phyloP scores from a whole-genome alignment of 352 stramenopile species.

The Phytophthora boehmeriae region DNA sequence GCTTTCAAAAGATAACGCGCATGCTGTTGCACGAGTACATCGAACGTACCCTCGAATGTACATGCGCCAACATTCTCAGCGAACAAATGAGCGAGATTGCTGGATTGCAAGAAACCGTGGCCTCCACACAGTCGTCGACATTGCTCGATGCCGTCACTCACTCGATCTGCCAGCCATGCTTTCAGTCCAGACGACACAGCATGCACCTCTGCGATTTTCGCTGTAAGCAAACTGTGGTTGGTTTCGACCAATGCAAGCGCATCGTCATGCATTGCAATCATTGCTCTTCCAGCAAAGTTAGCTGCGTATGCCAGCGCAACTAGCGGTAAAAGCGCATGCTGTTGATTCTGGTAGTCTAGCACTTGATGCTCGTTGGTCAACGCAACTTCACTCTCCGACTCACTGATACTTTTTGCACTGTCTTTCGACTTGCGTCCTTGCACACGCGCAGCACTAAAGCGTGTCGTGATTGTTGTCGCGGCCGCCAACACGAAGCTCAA shows the following conservation, averaged over 20 bases:
- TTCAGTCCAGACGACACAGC: constrained; percentile 30
- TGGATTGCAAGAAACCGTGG: constrained; percentile 23
- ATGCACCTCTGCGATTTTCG: constrained; percentile 26
- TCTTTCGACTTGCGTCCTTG: constrained; percentile 39
- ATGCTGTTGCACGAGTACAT: constrained; percentile 64
- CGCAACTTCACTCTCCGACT: constrained; percentile 30
- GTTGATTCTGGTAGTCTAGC: constrained; percentile 60
- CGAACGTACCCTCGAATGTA: constrained; percentile 64
- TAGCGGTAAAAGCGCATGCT: constrained; percentile 42
- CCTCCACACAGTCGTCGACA: constrained; percentile 30
- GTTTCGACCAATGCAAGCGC: constrained; percentile 13
- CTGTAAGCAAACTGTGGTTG: constrained; percentile 5
- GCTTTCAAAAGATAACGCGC: constrained; percentile 52
- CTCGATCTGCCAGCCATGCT: constrained; percentile 22
- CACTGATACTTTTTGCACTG: constrained; percentile 20
- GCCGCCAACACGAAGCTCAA: constrained; percentile 27
- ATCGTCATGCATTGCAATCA: constrained; percentile 20
- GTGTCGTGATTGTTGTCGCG: constrained; percentile 51
- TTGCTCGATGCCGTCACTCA: constrained; percentile 35
- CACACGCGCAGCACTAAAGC: constrained; percentile 52
- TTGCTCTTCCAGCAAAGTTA: constrained; percentile 25
- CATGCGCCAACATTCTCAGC: constrained; percentile 45
- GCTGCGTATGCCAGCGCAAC: constrained; percentile 35
- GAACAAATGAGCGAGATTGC: constrained; percentile 33
- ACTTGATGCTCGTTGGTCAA: constrained; percentile 48